These are phyloP conservation scores for Paramecium caudatum DNA, from an alignment of 73 alveolate species.

Conservation along the genomic window DNA sequence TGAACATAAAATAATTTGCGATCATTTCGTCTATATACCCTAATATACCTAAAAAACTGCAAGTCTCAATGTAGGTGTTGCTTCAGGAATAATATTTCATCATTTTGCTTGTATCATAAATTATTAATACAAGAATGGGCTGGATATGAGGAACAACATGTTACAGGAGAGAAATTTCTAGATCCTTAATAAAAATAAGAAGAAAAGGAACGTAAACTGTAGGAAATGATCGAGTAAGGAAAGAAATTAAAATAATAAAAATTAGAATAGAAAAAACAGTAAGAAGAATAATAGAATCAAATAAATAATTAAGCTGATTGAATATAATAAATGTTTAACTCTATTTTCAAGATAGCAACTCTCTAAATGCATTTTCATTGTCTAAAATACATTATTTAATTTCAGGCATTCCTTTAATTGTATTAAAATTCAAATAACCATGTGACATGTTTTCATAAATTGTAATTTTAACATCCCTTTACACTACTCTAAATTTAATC, in stretches of 20 bases:
- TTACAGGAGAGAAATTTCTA: constrained; percentile 71
- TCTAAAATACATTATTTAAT: constrained; percentile 69
- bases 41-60: constrained; percentile 86
- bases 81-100: constrained; percentile 86
- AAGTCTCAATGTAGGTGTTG: constrained; percentile 82
- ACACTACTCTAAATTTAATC: constrained; percentile 3
- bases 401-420: constrained; percentile 73
- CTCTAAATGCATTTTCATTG: neutral
- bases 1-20: constrained; percentile 84
- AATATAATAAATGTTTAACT: no score
- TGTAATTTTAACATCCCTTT: constrained; percentile 69
- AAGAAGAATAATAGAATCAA: neutral
- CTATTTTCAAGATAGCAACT: neutral
- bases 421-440: constrained; percentile 74
- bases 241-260: neutral
- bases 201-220: neutral
- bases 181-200: constrained; percentile 32
- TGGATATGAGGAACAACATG: constrained; percentile 43
- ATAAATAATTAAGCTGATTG: no score
- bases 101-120: constrained; percentile 77
- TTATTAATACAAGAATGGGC: constrained; percentile 57
- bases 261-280: neutral
- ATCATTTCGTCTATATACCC: constrained; percentile 85
- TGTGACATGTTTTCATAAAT: constrained; percentile 69
- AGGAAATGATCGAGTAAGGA: constrained; percentile 22